Evolutionary conservation across 768 basidiomycete species (phyloP), one percentile per base, ranked within the genome.

Genomic region (Boletus subparvulus): DNA sequence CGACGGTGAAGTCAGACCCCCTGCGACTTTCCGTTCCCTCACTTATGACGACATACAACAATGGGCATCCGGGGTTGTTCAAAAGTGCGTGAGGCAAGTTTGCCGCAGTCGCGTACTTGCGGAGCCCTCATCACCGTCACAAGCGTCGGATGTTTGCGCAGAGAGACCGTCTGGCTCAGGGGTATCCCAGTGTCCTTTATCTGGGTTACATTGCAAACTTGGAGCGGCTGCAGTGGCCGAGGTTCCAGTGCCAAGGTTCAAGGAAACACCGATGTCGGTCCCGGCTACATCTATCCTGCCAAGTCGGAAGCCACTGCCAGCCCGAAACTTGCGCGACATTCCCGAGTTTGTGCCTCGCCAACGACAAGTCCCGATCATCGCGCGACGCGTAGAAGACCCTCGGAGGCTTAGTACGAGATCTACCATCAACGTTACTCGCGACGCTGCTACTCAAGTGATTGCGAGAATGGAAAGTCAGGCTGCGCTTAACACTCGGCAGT

Each of bases 321-420:
- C 30, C 37, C 65, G 60, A 11, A 56, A 56, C 44, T 5, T 60
- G 21, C 57, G 52, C 17, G 63, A 61, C 52, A 56, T 68, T 49
- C 68, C 63, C 47, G 65, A 70, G 39, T 70, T 70, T 45, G 55
- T 70, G 14, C 67, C 68, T 55, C 58, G 63, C 17, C 68, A 61
- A 37, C 56, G 55, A 49, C 53, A 39, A 9, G 32, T 32, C 16
- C 37, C 50, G 43, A 45, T 37, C 17, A 21, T 41, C 21, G 17
- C 50, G n/a, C 36, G 33, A 2, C 44, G 21, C 10, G 39, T 45
- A 7, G 55, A 52, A 12, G 42, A 28, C 1, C 13, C 54, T 39
- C 41, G 16, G 33, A 41, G 30, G 37, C 16, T 11, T 9, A 4
- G 36, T 33, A 55, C 53, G 39, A 51, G 39, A 37, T 37, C 54